Conservation (phyloP, 768 basidiomycete genomes). For the Pluteus cervinus region DNA sequence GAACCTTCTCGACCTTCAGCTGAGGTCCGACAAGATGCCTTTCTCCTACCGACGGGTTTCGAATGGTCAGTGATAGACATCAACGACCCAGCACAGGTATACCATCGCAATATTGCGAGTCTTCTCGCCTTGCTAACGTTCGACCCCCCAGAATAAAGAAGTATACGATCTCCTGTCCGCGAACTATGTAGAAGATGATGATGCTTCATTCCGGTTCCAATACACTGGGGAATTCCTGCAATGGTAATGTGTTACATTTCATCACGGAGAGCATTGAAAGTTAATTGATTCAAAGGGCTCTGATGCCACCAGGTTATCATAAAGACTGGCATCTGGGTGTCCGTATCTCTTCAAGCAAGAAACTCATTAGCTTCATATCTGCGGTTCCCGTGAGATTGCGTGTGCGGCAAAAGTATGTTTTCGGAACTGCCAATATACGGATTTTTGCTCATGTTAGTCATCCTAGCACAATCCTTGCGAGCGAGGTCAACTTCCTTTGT, state of each 20-base stretch:
- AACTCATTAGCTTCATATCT: constrained; percentile 94
- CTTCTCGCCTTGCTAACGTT: neutral
- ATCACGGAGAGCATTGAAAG: constrained; percentile 3
- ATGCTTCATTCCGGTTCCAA: constrained; percentile 94
- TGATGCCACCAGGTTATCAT: constrained; percentile 89
- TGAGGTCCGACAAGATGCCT: constrained; percentile 84
- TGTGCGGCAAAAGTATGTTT: constrained; percentile 74
- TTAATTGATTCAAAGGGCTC: constrained; percentile 54
- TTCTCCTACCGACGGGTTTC: constrained; percentile 86
- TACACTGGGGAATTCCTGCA: constrained; percentile 91
- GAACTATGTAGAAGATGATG: constrained; percentile 96
- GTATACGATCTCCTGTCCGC: constrained; percentile 86
- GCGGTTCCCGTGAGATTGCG: constrained; percentile 84
- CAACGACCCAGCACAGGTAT: constrained; percentile 65
- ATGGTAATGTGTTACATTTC: constrained; percentile 55
- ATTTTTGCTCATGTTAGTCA: constrained; percentile 6
- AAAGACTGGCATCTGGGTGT: constrained; percentile 97
- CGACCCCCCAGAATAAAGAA: constrained; percentile 65
- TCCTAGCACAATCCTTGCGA: constrained; percentile 61
- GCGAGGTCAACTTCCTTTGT: constrained; percentile 97
- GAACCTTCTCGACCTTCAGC: constrained; percentile 72
- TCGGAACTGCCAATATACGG: neutral
- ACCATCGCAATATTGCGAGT: constrained; percentile 7
- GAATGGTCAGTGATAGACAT: constrained; percentile 87
- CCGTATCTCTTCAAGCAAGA: constrained; percentile 83